These are phyloP conservation scores for Fusarium sp. DNA, from an alignment of 2,329 filamentous ascomycete genomes.

Conservation along the genomic window DNA sequence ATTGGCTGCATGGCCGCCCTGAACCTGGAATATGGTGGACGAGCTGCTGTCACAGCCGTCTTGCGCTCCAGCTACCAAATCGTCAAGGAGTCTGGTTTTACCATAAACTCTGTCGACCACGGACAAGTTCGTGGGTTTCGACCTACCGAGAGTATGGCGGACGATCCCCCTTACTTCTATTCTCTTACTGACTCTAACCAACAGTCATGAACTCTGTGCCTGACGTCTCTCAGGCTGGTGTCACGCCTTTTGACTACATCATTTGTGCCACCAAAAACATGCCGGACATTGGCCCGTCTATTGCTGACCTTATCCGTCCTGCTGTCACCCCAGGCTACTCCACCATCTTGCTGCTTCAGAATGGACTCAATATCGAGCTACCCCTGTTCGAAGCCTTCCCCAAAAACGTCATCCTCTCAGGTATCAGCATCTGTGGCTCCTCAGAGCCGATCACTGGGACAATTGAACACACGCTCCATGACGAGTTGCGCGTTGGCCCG, in stretches of 20 bases:
- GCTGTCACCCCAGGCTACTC: conserved; percentile 34
- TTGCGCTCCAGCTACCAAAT: conserved; percentile 38
- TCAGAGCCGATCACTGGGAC: conserved; percentile 34
- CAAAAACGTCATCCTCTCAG: conserved; percentile 34
- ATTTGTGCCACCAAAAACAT: conserved; percentile 40
- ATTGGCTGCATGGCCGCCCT: conserved; percentile 39
- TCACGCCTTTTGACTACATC: conserved; percentile 38
- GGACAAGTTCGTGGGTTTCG: conserved; percentile 31
- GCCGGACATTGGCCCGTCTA: conserved; percentile 28
- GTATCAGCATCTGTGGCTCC: conserved; percentile 41
- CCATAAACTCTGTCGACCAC: conserved; percentile 39
- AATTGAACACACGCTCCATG: conserved; percentile 36
- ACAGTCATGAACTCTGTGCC: conserved; percentile 34
- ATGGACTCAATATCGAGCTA: conserved; percentile 40
- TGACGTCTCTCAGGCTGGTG: conserved; percentile 23
- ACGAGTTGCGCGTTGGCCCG: conserved; percentile 35
- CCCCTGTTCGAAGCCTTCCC: conserved; percentile 35
- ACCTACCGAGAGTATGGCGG: conserved; percentile 32
- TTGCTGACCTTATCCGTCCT: conserved; percentile 35
- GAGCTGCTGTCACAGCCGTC: conserved; percentile 37
- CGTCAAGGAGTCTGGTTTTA: conserved; percentile 37
- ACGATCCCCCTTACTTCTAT: not conserved
- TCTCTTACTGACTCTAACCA: not conserved
- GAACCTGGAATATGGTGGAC: conserved; percentile 35
- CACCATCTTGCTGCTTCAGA: conserved; percentile 38